These are phyloP conservation scores for Leishmania lainsoni DNA, from an alignment of 208 protist genomes.

Conservation along the genomic window DNA sequence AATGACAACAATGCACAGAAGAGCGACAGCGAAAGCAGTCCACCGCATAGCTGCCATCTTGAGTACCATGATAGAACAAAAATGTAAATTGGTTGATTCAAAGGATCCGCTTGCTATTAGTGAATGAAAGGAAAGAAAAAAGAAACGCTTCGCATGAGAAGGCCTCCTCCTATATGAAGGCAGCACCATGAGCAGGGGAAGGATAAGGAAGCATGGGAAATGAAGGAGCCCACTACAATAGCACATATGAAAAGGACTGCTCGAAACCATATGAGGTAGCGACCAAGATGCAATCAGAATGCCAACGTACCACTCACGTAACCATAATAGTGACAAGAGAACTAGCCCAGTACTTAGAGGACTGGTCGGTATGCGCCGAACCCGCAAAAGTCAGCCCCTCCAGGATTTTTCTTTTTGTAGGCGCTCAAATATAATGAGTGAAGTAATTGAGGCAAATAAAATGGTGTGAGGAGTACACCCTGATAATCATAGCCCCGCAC, in stretches of 20 bases:
- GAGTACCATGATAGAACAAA: background rate
- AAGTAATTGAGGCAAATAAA: background rate
- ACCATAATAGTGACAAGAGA: background rate
- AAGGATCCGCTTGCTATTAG: background rate
- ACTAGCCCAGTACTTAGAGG: too few relatives aligned
- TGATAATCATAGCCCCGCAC: background rate
- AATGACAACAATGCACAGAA: background rate
- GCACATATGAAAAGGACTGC: background rate
- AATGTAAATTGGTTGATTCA: background rate
- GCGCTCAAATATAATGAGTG: constrained; percentile 4
- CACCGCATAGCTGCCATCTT: background rate
- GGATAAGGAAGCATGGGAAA: background rate
- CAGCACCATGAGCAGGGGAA: background rate
- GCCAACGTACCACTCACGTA: background rate
- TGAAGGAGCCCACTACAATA: background rate
- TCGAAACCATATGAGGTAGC: background rate
- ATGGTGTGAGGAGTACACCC: background rate
- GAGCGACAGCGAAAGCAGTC: background rate
- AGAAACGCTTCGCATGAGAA: background rate
- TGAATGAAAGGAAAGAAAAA: background rate
- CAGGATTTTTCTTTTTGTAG: background rate
- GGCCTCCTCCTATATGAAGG: background rate
- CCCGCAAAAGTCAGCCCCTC: background rate
- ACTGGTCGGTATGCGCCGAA: too few relatives aligned
- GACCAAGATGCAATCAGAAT: background rate